A percentile compares a stretch with the other conserved stretches of the same genome.
Conservation (phyloP, 2,329 filamentous ascomycete species). For the Trichophyton schoenleinii region DNA sequence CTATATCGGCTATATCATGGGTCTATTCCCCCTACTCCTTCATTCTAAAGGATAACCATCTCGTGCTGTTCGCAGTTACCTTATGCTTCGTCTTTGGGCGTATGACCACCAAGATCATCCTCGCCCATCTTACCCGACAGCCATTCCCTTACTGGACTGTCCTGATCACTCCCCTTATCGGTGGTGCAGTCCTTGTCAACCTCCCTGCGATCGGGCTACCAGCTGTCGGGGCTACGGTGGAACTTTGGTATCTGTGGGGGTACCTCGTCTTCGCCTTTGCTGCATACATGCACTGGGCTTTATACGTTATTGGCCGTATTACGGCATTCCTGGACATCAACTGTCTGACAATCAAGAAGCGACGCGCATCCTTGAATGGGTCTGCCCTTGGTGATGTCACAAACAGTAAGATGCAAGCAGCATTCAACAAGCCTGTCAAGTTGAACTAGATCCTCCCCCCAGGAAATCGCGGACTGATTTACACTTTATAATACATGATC, state of each 20-base stretch:
- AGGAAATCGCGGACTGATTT: neutral
- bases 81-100: slow-evolving; percentile 96
- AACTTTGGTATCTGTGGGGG: slow-evolving; percentile 68
- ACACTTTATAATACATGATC: neutral
- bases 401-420: neutral
- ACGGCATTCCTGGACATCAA: slow-evolving; percentile 89
- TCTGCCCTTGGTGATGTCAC: neutral
- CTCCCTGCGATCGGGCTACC: slow-evolving; percentile 63
- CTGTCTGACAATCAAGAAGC: slow-evolving; percentile 65
- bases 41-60: slow-evolving; percentile 68
- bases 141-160: slow-evolving; percentile 96
- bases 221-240: slow-evolving; percentile 50
- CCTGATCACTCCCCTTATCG: slow-evolving; percentile 74
- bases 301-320: slow-evolving; percentile 79
- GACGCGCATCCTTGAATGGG: neutral
- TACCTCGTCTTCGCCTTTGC: slow-evolving; percentile 74
- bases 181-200: slow-evolving; percentile 72
- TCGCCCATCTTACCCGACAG: slow-evolving; percentile 84
- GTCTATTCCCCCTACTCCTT: slow-evolving; percentile 79
- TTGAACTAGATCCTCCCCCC: neutral
- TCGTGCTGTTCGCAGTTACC: slow-evolving; percentile 82
- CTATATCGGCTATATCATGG: slow-evolving; percentile 64
- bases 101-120: slow-evolving; percentile 98
- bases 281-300: slow-evolving; percentile 90
- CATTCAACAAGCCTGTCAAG: neutral